Base-by-base conservation (phyloP, 2,329 filamentous ascomycete species). In the Chrysosphaeria jannelii region DNA sequence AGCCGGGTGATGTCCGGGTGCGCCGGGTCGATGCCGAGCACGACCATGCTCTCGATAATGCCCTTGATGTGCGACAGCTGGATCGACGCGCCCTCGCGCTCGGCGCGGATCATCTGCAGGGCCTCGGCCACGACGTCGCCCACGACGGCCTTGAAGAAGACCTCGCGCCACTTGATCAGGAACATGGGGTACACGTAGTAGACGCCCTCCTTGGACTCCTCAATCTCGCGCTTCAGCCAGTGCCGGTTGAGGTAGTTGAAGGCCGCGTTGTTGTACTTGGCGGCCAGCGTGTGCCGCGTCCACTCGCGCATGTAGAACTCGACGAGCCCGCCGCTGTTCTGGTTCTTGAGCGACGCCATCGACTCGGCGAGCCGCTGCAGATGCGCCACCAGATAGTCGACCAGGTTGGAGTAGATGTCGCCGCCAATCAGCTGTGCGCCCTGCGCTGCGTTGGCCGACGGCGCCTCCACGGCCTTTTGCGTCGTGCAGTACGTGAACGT, bases 401-500 rank as follows among this genome's bases (percentile, higher is more conserved):
- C 81, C 10, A 97, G 56, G 35, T 89, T 72, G 39, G 75, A 71
- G 49, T 97, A 97, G 6, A 97, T 60, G 33, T 97, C 85, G 42
- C 97, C 85, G 25, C 85, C 85, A 20, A 93, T 63, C 3, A 97
- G 58, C 40, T 97, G 81, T 10, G 85, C 85, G 10, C n/a, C 14
- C 9, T 16, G 16, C 8, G 10, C 8, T 9, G 5, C 13, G 7
- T 19, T 2, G 12, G 3, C 9, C 3, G 19, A 16, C 5, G 7
- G 23, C 8, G 13, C 11, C 10, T 10, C 9, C 13, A n/a, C 19
- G 3, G 24, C 24, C 43, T 93, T 93, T 44, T 93, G 85, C 13
- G 85, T 90, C 27, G 85, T 97, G 45, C 85, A 97, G 46, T 97
- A 97, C 50, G 97, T 91, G 50, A 97, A 85, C 23, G 97, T 85